Evolutionary conservation across 1,284 basidiomycete genomes (phyloP).

Genomic region (Stygiomarasmius scandens): DNA sequence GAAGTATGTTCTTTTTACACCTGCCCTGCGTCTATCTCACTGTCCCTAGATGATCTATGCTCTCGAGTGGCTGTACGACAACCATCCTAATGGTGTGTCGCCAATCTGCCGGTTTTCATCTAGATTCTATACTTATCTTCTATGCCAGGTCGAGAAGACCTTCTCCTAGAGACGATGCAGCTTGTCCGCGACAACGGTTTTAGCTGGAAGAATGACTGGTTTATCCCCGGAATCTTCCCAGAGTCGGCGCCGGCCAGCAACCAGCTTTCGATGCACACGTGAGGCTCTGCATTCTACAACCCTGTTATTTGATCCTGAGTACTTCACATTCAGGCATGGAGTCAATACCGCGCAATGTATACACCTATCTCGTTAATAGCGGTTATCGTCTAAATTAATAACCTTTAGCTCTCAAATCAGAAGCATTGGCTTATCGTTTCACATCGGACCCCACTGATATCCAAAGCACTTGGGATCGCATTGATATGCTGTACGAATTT

Average conservation of each 20-base stretch:
- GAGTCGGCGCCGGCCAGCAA: constrained; percentile 28
- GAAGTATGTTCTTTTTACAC: constrained; percentile 17
- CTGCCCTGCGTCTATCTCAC: no score
- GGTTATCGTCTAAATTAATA: neutral
- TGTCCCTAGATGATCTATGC: constrained; percentile 30
- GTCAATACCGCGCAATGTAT: constrained; percentile 42
- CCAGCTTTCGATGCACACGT: constrained; percentile 34
- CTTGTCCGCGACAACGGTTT: constrained; percentile 38
- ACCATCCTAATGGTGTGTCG: constrained; percentile 33
- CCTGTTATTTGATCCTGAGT: neutral
- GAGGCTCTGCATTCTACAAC: neutral
- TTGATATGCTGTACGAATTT: constrained; percentile 39
- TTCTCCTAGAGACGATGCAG: constrained; percentile 41
- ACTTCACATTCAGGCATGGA: constrained; percentile 30
- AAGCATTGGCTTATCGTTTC: constrained; percentile 42
- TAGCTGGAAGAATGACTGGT: constrained; percentile 45
- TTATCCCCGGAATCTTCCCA: constrained; percentile 36
- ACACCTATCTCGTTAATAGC: neutral
- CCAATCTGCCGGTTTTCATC: neutral
- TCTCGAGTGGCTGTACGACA: constrained; percentile 42
- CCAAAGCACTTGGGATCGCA: constrained; percentile 37
- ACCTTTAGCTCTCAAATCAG: constrained; percentile 38
- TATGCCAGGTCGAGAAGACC: constrained; percentile 32
- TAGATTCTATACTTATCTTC: neutral
- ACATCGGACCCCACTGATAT: constrained; percentile 39